Evolutionary conservation across 768 basidiomycete genomes (phyloP), one percentile per base, ranked within the genome.

Genomic region (Tylopilus vinaceipallidus): DNA sequence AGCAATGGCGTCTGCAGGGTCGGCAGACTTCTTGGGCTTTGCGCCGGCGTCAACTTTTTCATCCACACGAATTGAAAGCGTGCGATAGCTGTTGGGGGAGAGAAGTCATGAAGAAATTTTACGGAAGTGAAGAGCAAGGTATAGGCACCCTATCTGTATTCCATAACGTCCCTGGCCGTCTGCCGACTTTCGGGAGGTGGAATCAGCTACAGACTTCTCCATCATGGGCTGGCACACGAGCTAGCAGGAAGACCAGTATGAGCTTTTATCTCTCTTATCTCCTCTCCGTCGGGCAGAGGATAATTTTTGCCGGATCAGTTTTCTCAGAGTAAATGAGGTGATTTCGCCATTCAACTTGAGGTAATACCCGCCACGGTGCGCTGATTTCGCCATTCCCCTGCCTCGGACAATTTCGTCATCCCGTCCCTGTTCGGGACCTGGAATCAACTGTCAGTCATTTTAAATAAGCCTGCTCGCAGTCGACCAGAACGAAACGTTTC

Each of bases 41-140:
- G 39, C 45, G 42, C 50, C 52, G 16, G 40, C 40, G 24, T 38
- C 52, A 8, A 62, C 51, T 32, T 61, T 59, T 45, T 72, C 66
- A 17, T 69, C 71, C 45, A 76, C 69, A 12, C 73, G 72, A 37
- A 75, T 73, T 3, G 75, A 76, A 11, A 79, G 71, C 0, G 77
- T 78, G 19, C 77, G 73, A 44, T 73, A 73, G 3, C 71, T 73
- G 48, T 58, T 11, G 19, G 10, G 1, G 36, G 4, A 4, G 17
- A 32, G 12, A 39, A 27, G 29, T 47, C 20, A 22, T 14, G 6
- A 4, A 46, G 16, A 3, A 19, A 29, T 14, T 0, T 2, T 1
- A 9, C 9, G 6, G 4, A 27, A 0, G 0, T n/a, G 35, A 6
- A 2, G 30, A 7, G 11, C 4, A 19, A 16, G 1, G 33, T 20